A percentile compares a stretch with the other conserved stretches of the same genome.
These are phyloP conservation scores for Telfairia occidentalis DNA, from an alignment of 331 rosid genomes.

Conservation along the genomic window DNA sequence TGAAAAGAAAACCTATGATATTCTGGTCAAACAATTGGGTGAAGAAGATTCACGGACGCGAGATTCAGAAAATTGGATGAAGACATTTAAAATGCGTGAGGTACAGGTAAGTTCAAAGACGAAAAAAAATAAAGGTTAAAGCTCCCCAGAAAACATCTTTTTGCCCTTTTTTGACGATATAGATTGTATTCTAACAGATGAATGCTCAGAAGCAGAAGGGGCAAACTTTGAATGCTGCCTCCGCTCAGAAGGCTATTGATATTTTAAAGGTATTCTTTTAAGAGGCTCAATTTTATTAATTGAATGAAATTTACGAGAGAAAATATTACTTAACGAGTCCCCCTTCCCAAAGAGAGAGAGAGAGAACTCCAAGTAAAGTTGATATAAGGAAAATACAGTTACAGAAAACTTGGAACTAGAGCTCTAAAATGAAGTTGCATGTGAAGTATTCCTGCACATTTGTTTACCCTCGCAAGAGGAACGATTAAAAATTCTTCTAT, in stretches of 20 bases:
- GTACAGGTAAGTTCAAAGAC: slow-evolving; percentile 42
- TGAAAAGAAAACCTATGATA: slow-evolving; percentile 91
- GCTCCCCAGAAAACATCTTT: neutral
- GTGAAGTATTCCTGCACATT: neutral
- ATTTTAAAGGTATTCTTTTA: slow-evolving; percentile 55
- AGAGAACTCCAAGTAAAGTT: neutral
- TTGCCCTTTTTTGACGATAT: slow-evolving; percentile 3
- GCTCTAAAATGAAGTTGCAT: neutral
- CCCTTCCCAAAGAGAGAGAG: neutral
- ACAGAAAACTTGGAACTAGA: neutral
- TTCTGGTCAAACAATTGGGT: slow-evolving; percentile 93
- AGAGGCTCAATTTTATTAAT: neutral
- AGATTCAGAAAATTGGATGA: slow-evolving; percentile 92
- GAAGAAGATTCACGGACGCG: slow-evolving; percentile 92
- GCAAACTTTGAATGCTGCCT: slow-evolving; percentile 71
- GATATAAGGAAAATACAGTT: neutral
- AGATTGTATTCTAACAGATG: slow-evolving; percentile 33
- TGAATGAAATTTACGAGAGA: neutral
- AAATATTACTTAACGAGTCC: no score
- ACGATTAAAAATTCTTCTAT: neutral
- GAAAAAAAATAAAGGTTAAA: neutral
- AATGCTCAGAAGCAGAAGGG: slow-evolving; percentile 97
- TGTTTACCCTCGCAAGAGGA: neutral
- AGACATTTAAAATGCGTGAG: slow-evolving; percentile 93
- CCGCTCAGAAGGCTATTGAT: slow-evolving; percentile 85